phyloP scores from a whole-genome alignment of 805 yeast genomes.

The Myxozyma melibiosi region DNA sequence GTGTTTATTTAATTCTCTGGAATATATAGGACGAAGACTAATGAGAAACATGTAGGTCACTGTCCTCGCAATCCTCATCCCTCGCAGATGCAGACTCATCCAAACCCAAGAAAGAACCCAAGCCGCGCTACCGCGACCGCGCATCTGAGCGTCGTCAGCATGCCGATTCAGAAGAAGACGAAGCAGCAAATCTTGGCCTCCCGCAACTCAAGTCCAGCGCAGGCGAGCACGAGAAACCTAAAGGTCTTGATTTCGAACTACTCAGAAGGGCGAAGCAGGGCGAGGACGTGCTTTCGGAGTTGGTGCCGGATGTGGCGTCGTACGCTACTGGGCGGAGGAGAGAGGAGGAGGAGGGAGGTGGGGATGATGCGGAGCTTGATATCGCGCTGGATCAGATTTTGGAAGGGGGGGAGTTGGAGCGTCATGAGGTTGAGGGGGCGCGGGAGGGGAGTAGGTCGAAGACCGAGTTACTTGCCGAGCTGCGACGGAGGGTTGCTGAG shows the following conservation, averaged over 20 bases:
- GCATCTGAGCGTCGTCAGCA: slow-evolving; percentile 26
- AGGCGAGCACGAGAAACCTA: background rate
- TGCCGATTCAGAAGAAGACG: slow-evolving; percentile 5
- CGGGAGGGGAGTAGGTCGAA: slow-evolving; percentile 13
- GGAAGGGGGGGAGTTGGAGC: slow-evolving; percentile 5
- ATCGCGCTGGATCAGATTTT: slow-evolving; percentile 18
- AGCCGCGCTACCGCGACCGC: slow-evolving; percentile 24
- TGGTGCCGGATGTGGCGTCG: background rate
- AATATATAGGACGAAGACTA: background rate
- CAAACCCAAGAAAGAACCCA: background rate
- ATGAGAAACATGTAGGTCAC: background rate
- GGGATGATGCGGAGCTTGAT: slow-evolving; percentile 16
- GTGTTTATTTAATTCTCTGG: background rate
- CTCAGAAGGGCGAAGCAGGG: slow-evolving; percentile 15
- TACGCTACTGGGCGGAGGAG: background rate
- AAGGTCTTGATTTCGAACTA: slow-evolving; percentile 27
- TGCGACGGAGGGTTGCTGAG: slow-evolving; percentile 11
- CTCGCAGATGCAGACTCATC: background rate
- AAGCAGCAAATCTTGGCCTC: background rate
- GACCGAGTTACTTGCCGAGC: slow-evolving; percentile 14
- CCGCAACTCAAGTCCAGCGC: background rate
- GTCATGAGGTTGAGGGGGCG: slow-evolving; percentile 10
- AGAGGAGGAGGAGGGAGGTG: background rate
- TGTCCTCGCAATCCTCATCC: slow-evolving; percentile 6
- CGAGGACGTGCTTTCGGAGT: slow-evolving; percentile 12